Conservation (phyloP, 2,329 filamentous ascomycete genomes). For the Colletotrichum spinosum region DNA sequence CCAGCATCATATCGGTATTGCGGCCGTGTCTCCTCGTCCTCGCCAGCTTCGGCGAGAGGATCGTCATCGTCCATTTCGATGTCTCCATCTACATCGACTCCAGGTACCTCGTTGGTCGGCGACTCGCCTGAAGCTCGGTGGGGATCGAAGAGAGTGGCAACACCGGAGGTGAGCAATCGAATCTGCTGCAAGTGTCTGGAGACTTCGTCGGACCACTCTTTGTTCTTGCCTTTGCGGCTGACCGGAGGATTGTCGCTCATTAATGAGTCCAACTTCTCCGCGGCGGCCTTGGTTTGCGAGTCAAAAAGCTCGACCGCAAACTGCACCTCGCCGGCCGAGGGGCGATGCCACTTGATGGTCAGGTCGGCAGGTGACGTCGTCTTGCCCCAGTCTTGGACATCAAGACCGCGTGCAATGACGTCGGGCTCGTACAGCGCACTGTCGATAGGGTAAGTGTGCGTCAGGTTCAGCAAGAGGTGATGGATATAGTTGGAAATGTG, state of each 20-base stretch:
- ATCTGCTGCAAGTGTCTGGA: constrained; percentile 90
- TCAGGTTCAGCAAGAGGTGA: constrained; percentile 93
- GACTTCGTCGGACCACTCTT: constrained; percentile 98
- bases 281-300: constrained; percentile 81
- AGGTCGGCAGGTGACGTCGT: constrained; percentile 79
- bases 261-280: constrained; percentile 80
- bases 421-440: constrained; percentile 88
- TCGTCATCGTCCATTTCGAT: constrained; percentile 57
- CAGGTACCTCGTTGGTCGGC: constrained; percentile 42
- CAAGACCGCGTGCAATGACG: constrained; percentile 76
- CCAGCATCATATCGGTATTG: constrained; percentile 91
- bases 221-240: constrained; percentile 93
- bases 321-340: constrained; percentile 80
- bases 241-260: constrained; percentile 85
- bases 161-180: constrained; percentile 88
- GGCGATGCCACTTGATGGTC: constrained; percentile 91
- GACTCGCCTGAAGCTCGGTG: constrained; percentile 71
- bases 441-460: constrained; percentile 93
- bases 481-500: constrained; percentile 98
- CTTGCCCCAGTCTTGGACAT: constrained; percentile 86
- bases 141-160: constrained; percentile 90
- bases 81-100: constrained; percentile 64
- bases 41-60: constrained; percentile 72
- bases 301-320: constrained; percentile 93
- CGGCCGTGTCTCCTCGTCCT: constrained; percentile 85